Conservation (phyloP, 345 rosid species). For the Brassica nigra region DNA sequence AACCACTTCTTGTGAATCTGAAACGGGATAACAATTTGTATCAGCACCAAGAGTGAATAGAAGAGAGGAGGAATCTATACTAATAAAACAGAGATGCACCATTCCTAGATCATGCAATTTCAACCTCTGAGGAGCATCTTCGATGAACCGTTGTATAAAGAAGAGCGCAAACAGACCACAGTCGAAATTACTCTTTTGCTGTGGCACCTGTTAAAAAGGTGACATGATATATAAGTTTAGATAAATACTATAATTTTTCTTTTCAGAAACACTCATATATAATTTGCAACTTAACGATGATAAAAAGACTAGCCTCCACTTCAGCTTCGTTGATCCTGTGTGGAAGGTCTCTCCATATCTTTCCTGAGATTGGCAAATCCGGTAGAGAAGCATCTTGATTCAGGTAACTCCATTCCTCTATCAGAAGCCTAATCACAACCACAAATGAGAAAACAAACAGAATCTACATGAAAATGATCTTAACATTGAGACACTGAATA, state of each 20-base stretch:
- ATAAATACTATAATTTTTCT: background rate
- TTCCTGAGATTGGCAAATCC: conserved; percentile 65
- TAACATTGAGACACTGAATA: background rate
- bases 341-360: conserved; percentile 67
- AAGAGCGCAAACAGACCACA: conserved; percentile 90
- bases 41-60: background rate
- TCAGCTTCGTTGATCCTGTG: conserved; percentile 51
- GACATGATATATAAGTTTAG: background rate
- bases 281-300: background rate
- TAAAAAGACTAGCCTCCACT: conserved; percentile 48
- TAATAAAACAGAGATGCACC: conserved; percentile 45
- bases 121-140: conserved; percentile 77
- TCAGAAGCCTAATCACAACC: conserved; percentile 55
- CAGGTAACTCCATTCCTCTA: conserved; percentile 79
- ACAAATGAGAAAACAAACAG: background rate
- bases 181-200: conserved; percentile 85
- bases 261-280: background rate
- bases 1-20: conserved; percentile 93
- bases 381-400: conserved; percentile 50
- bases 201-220: conserved; percentile 70
- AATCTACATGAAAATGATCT: background rate
- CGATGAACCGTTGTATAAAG: conserved; percentile 79
- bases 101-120: conserved; percentile 66
- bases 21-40: conserved; percentile 10
- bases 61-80: background rate